Evolutionary conservation across 2,329 filamentous ascomycete genomes (phyloP).

Genomic region (Ophiostoma piceae): DNA sequence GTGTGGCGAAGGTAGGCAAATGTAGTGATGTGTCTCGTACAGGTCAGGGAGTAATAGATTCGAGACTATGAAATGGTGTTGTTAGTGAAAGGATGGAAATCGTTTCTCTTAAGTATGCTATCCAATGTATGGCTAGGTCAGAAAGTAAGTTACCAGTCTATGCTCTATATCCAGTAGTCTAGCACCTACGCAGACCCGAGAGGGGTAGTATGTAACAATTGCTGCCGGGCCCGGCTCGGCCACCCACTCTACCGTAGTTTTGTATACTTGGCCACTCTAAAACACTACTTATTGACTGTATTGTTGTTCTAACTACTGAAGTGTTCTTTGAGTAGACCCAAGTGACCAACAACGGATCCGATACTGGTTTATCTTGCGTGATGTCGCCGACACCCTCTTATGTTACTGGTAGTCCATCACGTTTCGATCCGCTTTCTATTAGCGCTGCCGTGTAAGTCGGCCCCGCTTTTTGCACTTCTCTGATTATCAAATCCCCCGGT

Average conservation of each 20-base stretch:
- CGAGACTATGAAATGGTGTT: background rate
- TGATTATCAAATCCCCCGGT: background rate
- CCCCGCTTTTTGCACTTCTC: background rate
- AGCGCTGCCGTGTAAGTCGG: background rate
- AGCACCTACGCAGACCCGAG: background rate
- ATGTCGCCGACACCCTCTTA: background rate
- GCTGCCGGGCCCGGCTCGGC: background rate
- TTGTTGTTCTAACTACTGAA: background rate
- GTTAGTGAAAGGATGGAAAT: background rate
- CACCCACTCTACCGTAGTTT: background rate
- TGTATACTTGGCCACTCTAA: background rate
- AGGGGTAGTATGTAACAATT: background rate
- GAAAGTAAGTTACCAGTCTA: background rate
- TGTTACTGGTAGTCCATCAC: background rate
- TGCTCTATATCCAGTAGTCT: background rate
- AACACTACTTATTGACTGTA: background rate
- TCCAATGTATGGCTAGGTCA: background rate
- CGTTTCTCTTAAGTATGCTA: background rate
- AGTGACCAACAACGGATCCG: background rate
- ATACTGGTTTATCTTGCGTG: background rate
- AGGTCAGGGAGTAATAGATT: background rate
- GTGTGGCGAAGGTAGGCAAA: background rate
- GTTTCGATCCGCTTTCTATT: background rate
- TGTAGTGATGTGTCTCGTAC: background rate
- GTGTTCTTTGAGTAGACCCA: background rate